These are phyloP conservation scores for Canavalia ensiformis DNA, from an alignment of 306 rosid species.

Conservation along the genomic window DNA sequence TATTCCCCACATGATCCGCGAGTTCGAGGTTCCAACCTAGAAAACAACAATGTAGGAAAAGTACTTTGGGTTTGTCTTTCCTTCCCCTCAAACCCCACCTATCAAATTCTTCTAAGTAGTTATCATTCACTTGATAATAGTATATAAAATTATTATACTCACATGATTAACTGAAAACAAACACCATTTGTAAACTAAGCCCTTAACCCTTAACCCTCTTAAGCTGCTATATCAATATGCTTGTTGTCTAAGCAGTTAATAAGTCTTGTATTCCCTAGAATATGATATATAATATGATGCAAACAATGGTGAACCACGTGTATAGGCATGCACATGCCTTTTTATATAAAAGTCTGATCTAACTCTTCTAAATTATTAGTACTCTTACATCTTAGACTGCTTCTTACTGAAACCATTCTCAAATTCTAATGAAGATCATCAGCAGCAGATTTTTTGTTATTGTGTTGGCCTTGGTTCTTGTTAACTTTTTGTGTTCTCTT, in stretches of 20 bases:
- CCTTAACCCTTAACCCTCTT: slow-evolving; percentile 20
- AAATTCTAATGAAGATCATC: slow-evolving; percentile 54
- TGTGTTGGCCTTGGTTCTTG: slow-evolving; percentile 54
- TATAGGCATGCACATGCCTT: slow-evolving; percentile 40
- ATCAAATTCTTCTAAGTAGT: slow-evolving; percentile 5
- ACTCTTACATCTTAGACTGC: slow-evolving; percentile 27
- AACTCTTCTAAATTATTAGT: slow-evolving; percentile 39
- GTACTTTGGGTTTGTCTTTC: background rate
- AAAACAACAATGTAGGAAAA: background rate
- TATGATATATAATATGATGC: slow-evolving; percentile 21
- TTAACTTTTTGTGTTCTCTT: slow-evolving; percentile 50
- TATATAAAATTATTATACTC: slow-evolving; percentile 8
- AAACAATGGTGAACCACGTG: slow-evolving; percentile 63
- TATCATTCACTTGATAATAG: background rate
- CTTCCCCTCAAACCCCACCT: slow-evolving; percentile 2
- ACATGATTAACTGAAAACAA: slow-evolving; percentile 33
- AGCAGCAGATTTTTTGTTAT: slow-evolving; percentile 43
- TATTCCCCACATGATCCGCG: slow-evolving; percentile 53
- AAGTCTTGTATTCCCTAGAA: background rate
- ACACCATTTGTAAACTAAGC: background rate
- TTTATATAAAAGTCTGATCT: slow-evolving; percentile 53
- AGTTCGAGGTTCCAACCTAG: slow-evolving; percentile 46
- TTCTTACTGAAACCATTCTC: slow-evolving; percentile 41
- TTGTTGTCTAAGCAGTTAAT: slow-evolving; percentile 1
- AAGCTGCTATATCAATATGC: slow-evolving; percentile 5